Conservation (phyloP, 768 basidiomycete genomes). For the Exidia glandulosa region DNA sequence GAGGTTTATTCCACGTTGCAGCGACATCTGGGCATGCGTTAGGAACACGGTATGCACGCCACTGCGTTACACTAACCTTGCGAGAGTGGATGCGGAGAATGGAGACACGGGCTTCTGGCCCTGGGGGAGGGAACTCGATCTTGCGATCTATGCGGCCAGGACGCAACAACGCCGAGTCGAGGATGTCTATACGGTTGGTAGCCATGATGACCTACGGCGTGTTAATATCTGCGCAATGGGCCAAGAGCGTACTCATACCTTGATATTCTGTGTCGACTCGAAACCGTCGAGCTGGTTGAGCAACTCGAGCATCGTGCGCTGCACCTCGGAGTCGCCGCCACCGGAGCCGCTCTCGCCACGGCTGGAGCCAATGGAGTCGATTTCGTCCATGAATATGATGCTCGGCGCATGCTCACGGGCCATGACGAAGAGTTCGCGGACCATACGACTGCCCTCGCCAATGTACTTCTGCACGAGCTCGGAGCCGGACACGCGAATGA, state of each 20-base stretch:
- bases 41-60: background rate
- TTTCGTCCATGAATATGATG: conserved; percentile 99
- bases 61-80: conserved; percentile 42
- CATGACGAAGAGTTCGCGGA: conserved; percentile 96
- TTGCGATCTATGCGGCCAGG: conserved; percentile 95
- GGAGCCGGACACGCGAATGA: conserved; percentile 89
- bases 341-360: conserved; percentile 67
- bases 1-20: conserved; percentile 96
- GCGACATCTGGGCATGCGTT: conserved; percentile 61
- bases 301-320: conserved; percentile 83
- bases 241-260: conserved; percentile 23
- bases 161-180: conserved; percentile 85
- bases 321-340: conserved; percentile 77
- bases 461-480: conserved; percentile 98
- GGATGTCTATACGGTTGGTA: conserved; percentile 95
- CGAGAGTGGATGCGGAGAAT: conserved; percentile 95
- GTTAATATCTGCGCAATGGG: background rate
- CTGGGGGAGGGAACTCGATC: conserved; percentile 98
- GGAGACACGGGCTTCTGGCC: conserved; percentile 92
- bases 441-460: conserved; percentile 94
- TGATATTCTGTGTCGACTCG: conserved; percentile 74
- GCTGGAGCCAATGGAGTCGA: conserved; percentile 92
- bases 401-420: conserved; percentile 93
- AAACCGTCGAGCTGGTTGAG: conserved; percentile 86
- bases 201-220: conserved; percentile 69